Base-by-base conservation (phyloP, 179 eudicot genomes). In the Kewa caespitosa region DNA sequence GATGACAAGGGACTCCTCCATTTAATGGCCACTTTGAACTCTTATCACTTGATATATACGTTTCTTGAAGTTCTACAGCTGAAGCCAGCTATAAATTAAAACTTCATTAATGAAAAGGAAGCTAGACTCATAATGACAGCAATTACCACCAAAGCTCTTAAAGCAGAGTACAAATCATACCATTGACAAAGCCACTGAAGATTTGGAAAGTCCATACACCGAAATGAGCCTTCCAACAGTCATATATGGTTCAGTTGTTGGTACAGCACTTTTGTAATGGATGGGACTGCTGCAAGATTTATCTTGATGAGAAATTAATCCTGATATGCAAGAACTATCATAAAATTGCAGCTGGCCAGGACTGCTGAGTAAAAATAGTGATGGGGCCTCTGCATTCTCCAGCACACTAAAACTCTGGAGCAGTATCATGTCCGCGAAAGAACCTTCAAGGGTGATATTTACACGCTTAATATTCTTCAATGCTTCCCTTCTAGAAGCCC, bases 341-440 rank as follows among this genome's bases (percentile, higher is more conserved):
- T 81, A 86, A 68, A 79, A 85, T 72, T 89, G 89, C 83, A 94
- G 83, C 57, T 81, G 86, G 55, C 97, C 97, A 69, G 98, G 94
- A 81, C 85, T 94, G 67, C 90, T 86, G 80, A 94, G 77, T 63
- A 94, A 82, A 81, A 92, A 87, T 46, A 94, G 69, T 48, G 89
- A 86, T 60, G 90, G 84, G 74, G 81, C 80, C 39, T 81, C 76
- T 65, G 80, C 81, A 70, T 73, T 79, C 74, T 81, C 79, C 34
- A 60, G 77, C 46, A 86, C 75, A 82, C 79, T 77, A 72, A 81
- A 78, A 70, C 73, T 81, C 48, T 88, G 89, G 73, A 88, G 78
- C 77, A 94, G 71, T 60, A 89, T 85, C 91, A 89, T 87, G 80
- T 94, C 98, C 22, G 93, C 92, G 81, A 90, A 94, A 38, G 94